Conservation (phyloP, 164 flowering plant species). For the Saururus chinensis region DNA sequence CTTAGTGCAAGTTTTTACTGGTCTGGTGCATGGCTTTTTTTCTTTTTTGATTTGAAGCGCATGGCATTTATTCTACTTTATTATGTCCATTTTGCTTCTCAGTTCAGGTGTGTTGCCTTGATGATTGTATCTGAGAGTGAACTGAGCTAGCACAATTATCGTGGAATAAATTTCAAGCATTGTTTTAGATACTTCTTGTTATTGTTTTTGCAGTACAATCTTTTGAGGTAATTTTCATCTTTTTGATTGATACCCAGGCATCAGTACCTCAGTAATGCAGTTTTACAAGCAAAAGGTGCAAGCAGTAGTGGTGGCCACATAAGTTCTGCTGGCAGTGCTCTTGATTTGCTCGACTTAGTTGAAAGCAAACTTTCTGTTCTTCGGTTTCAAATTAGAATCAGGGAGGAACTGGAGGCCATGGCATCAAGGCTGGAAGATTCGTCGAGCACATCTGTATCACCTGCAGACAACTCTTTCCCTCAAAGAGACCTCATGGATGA, state of each 20-base stretch:
- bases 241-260: constrained; percentile 36
- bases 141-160: no score
- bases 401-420: constrained; percentile 63
- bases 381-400: constrained; percentile 82
- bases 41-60: no score
- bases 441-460: constrained; percentile 27
- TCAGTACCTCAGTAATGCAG: constrained; percentile 92
- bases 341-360: constrained; percentile 77
- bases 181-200: background rate
- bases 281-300: constrained; percentile 90
- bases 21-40: no score
- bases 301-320: constrained; percentile 36
- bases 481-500: constrained; percentile 21
- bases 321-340: constrained; percentile 39
- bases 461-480: constrained; percentile 32
- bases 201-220: no score
- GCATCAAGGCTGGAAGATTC: constrained; percentile 46
- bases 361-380: constrained; percentile 96
- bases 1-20: no score
- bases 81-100: no score
- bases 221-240: background rate
- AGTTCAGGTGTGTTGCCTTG: no score
- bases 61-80: no score
- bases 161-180: no score
- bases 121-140: no score